Evolutionary conservation across 2,329 filamentous ascomycete species (phyloP).

Genomic region (Cordyceps farinosa): DNA sequence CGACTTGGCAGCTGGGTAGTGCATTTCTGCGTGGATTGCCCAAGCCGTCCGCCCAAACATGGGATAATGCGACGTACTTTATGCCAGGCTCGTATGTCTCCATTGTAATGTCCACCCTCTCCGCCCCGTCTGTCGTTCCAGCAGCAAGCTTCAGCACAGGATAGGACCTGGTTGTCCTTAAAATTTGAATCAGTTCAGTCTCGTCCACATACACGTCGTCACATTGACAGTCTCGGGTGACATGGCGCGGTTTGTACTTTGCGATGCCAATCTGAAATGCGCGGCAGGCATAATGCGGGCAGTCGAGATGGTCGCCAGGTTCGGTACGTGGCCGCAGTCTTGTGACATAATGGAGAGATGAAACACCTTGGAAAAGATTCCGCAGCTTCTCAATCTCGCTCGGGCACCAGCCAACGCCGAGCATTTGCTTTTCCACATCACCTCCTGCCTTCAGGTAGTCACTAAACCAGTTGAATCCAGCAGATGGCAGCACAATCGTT

Average conservation of each 20-base stretch:
- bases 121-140: neutral
- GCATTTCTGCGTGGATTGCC: conserved; percentile 31
- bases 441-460: conserved; percentile 21
- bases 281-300: conserved; percentile 25
- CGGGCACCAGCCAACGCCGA: too few relatives aligned
- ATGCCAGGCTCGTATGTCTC: conserved; percentile 24
- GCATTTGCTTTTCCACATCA: conserved; percentile 26
- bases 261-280: conserved; percentile 30
- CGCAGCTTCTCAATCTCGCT: too few relatives aligned
- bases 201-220: conserved; percentile 23
- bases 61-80: conserved; percentile 34
- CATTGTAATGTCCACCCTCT: conserved; percentile 15
- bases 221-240: conserved; percentile 23
- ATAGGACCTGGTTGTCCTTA: conserved; percentile 20
- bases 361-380: too few relatives aligned
- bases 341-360: too few relatives aligned
- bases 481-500: conserved; percentile 18
- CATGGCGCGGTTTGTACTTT: too few relatives aligned
- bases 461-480: conserved; percentile 22
- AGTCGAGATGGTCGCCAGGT: conserved; percentile 25
- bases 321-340: too few relatives aligned
- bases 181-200: conserved; percentile 18
- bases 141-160: conserved; percentile 21
- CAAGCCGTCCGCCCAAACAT: conserved; percentile 36
- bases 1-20: conserved; percentile 31